Conservation (phyloP, 352 stramenopile species). For the Phytophthora megakarya region DNA sequence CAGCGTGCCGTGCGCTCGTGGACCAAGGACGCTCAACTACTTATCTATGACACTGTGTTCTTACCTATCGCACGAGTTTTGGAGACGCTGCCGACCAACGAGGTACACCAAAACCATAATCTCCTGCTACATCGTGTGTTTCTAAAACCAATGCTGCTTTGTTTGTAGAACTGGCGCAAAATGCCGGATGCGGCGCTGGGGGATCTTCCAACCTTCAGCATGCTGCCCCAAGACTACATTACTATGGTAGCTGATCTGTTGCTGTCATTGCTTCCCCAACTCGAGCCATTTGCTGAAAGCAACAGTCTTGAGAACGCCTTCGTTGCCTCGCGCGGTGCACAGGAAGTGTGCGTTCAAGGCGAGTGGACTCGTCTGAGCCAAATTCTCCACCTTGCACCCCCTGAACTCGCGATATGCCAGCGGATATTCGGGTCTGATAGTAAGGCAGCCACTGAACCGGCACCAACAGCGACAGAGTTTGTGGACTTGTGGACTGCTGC, state of each 20-base stretch:
- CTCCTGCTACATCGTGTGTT: not conserved
- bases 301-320: slow-evolving; percentile 60
- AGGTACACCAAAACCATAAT: slow-evolving; percentile 28
- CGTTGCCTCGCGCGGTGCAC: slow-evolving; percentile 52
- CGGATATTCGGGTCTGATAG: slow-evolving; percentile 44
- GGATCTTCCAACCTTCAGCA: slow-evolving; percentile 78
- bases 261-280: slow-evolving; percentile 76
- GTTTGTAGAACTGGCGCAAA: slow-evolving; percentile 57
- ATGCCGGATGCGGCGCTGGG: slow-evolving; percentile 45
- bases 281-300: slow-evolving; percentile 84
- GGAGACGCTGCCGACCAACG: slow-evolving; percentile 48
- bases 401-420: slow-evolving; percentile 53
- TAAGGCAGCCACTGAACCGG: slow-evolving; percentile 18
- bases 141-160: slow-evolving; percentile 3
- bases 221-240: slow-evolving; percentile 86
- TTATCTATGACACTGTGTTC: slow-evolving; percentile 82
- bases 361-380: slow-evolving; percentile 62
- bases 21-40: slow-evolving; percentile 59
- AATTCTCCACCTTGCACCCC: slow-evolving; percentile 46
- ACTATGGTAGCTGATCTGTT: slow-evolving; percentile 78
- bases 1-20: slow-evolving; percentile 49
- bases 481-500: slow-evolving; percentile 80
- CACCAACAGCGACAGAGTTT: slow-evolving; percentile 49
- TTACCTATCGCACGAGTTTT: slow-evolving; percentile 61
- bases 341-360: slow-evolving; percentile 49